These are phyloP conservation scores for Solanum hybrid DNA, from an alignment of 305 asterid genomes.

Conservation along the genomic window DNA sequence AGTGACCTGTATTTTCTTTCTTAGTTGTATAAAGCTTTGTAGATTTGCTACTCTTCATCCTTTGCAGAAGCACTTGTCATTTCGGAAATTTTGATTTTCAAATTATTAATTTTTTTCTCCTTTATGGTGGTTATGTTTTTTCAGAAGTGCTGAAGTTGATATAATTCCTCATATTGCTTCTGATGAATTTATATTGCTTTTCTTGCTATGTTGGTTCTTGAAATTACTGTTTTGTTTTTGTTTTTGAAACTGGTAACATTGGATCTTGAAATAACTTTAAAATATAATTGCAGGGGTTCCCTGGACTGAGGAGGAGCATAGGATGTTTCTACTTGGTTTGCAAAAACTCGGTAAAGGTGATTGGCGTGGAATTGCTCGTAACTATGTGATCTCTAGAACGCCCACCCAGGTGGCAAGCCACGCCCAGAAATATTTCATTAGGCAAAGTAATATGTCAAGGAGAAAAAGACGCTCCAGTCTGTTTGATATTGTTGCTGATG, in stretches of 20 bases:
- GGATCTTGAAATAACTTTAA: background rate
- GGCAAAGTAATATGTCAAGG: slow-evolving; percentile 87
- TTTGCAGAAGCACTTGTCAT: background rate
- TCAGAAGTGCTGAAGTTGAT: background rate
- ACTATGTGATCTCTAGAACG: slow-evolving; percentile 79
- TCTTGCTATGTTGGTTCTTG: background rate
- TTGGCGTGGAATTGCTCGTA: slow-evolving; percentile 99
- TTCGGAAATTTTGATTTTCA: background rate
- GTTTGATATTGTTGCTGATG: slow-evolving; percentile 86
- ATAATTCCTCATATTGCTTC: background rate
- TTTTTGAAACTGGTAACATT: background rate
- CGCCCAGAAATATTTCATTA: slow-evolving; percentile 92
- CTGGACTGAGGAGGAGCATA: slow-evolving; percentile 98
- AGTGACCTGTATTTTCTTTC: background rate
- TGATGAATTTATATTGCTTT: background rate
- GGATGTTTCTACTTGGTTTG: slow-evolving; percentile 87
- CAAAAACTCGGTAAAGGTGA: slow-evolving; percentile 99
- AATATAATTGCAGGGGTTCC: slow-evolving; percentile 57
- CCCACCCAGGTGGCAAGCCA: slow-evolving; percentile 99
- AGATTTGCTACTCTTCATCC: background rate
- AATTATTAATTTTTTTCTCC: background rate
- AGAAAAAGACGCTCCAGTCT: slow-evolving; percentile 96
- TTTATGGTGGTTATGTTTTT: background rate
- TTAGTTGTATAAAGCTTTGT: background rate
- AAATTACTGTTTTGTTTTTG: background rate